Conservation (phyloP, 768 basidiomycete genomes). For the Asterophora lycoperdoides region DNA sequence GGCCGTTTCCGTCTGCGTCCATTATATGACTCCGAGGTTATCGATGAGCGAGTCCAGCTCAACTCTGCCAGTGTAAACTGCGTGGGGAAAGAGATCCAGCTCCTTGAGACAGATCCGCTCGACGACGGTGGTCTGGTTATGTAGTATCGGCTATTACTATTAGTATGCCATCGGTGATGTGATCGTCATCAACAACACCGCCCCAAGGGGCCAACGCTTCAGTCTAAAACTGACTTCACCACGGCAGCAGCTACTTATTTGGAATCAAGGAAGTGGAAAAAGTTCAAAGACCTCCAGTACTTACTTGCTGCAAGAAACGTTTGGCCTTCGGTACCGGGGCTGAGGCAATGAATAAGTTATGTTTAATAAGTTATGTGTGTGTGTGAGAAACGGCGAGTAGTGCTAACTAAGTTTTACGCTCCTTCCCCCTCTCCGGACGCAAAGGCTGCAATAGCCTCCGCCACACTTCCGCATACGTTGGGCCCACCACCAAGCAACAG, state of each 20-base stretch:
- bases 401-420: background rate
- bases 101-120: constrained; percentile 9
- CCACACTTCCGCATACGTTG: constrained; percentile 26
- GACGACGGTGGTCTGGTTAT: background rate
- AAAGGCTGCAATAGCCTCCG: constrained; percentile 27
- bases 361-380: too few relatives aligned
- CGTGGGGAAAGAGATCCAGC: constrained; percentile 17
- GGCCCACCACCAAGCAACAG: constrained; percentile 29
- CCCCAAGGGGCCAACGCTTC: background rate
- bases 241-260: too few relatives aligned
- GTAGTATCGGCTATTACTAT: background rate
- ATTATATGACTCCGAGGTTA: constrained; percentile 7
- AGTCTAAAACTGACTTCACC: too few relatives aligned
- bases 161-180: too few relatives aligned
- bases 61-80: constrained; percentile 9
- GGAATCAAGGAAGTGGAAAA: too few relatives aligned
- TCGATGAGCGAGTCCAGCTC: constrained; percentile 22
- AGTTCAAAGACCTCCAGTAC: too few relatives aligned
- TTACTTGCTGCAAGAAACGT: too few relatives aligned
- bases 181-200: background rate
- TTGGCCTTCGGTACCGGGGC: too few relatives aligned
- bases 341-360: background rate
- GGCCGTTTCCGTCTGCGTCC: constrained; percentile 17
- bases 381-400: too few relatives aligned
- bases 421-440: background rate